Percentiles rank a stretch among this genome's conserved stretches.
These are phyloP conservation scores for Biscutella auriculata DNA, from an alignment of 441 rosid species.

Conservation along the genomic window DNA sequence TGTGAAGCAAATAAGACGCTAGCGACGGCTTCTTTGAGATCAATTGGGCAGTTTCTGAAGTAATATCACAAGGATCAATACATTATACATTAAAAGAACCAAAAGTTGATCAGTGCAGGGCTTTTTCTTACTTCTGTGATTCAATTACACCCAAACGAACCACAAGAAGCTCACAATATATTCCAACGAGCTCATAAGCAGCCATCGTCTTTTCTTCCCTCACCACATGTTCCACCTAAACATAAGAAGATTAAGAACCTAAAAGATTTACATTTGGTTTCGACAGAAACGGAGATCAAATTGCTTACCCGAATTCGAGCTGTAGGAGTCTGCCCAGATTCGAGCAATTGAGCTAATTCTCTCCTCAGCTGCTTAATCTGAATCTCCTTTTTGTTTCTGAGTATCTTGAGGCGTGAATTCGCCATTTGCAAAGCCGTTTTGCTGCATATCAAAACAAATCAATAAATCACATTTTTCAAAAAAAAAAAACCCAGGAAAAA, in stretches of 20 bases:
- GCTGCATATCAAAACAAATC: conserved; percentile 26
- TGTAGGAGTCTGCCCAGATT: conserved; percentile 68
- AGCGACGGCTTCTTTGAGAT: conserved; percentile 79
- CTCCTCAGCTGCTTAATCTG: conserved; percentile 64
- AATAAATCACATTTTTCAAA: background rate
- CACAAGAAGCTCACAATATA: conserved; percentile 73
- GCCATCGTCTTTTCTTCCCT: conserved; percentile 90
- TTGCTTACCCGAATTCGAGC: conserved; percentile 64
- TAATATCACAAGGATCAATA: conserved; percentile 9
- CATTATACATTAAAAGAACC: background rate
- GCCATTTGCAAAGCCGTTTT: conserved; percentile 72
- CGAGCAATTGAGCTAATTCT: conserved; percentile 74
- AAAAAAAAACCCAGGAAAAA: background rate
- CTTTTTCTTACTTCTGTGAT: conserved; percentile 59
- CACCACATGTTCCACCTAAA: conserved; percentile 88
- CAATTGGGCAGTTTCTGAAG: conserved; percentile 70
- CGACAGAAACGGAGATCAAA: background rate
- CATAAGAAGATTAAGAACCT: background rate
- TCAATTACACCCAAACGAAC: conserved; percentile 78
- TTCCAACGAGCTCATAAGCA: conserved; percentile 74
- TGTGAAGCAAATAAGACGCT: conserved; percentile 75
- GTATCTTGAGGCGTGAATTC: conserved; percentile 55
- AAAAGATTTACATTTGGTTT: background rate
- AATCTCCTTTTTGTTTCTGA: conserved; percentile 63
- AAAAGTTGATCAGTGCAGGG: background rate